A percentile compares a stretch with the other conserved stretches of the same genome.
phyloP scores from a whole-genome alignment of 805 yeast genomes.

The Yamadazyma endophytica region DNA sequence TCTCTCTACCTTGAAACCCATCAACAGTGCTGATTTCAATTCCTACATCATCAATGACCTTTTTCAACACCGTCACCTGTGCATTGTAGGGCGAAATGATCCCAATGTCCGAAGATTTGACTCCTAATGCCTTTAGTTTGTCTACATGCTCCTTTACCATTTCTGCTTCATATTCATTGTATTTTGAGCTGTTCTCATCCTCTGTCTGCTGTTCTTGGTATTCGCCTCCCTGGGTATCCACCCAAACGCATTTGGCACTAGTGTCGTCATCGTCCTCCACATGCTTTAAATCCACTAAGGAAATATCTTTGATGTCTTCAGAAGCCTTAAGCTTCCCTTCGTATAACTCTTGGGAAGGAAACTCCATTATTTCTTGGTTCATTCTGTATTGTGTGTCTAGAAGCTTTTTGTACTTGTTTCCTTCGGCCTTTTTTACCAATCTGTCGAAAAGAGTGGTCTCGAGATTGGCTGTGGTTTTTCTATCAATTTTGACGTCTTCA shows the following conservation, averaged over 20 bases:
- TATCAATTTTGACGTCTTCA: conserved; percentile 19
- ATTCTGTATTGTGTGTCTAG: conserved; percentile 83
- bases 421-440: conserved; percentile 43
- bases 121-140: conserved; percentile 49
- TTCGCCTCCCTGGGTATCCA: conserved; percentile 90
- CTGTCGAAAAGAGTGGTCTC: conserved; percentile 80
- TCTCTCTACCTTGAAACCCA: conserved; percentile 96
- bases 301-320: conserved; percentile 48
- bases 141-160: conserved; percentile 57
- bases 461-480: conserved; percentile 43
- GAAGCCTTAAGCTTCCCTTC: conserved; percentile 60
- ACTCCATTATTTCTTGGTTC: conserved; percentile 74
- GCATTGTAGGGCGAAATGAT: conserved; percentile 88
- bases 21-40: conserved; percentile 89
- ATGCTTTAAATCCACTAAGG: conserved; percentile 47
- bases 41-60: conserved; percentile 28
- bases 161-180: conserved; percentile 71
- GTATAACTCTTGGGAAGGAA: conserved; percentile 68
- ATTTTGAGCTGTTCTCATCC: conserved; percentile 48
- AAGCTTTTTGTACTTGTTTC: conserved; percentile 48
- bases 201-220: conserved; percentile 53
- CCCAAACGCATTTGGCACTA: conserved; percentile 61
- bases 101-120: conserved; percentile 61
- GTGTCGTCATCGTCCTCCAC: conserved; percentile 52
- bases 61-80: conserved; percentile 65